Conservation (phyloP, 169 alveolate species). For the Ichthyophthirius multifiliis region DNA sequence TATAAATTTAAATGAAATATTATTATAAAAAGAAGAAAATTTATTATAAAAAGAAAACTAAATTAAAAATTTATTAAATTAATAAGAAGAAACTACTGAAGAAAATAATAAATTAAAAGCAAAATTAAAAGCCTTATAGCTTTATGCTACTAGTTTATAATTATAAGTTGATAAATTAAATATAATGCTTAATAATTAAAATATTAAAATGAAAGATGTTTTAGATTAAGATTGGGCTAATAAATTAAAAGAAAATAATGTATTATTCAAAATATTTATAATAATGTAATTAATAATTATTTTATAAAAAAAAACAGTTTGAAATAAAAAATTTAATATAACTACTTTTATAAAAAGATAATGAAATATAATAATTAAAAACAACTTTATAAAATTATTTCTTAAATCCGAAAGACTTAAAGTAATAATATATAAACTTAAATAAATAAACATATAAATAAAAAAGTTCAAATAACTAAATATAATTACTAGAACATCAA, state of each 20-base stretch:
- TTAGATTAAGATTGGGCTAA: slow-evolving; percentile 9
- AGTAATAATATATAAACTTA: background rate
- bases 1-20: background rate
- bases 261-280: background rate
- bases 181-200: background rate
- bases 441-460: too few relatives aligned
- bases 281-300: too few relatives aligned
- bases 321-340: background rate
- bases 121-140: background rate
- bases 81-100: background rate
- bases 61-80: background rate
- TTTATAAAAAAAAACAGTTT: background rate
- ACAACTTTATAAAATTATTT: background rate
- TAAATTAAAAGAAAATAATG: background rate
- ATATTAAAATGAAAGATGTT: background rate
- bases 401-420: background rate
- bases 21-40: slow-evolving; percentile 7
- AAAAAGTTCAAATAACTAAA: background rate
- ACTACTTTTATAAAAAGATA: background rate
- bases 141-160: background rate
- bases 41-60: background rate
- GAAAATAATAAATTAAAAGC: slow-evolving; percentile 17
- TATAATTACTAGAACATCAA: background rate
- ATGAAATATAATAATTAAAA: background rate
- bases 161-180: background rate